Evolutionary conservation across 805 yeast species (phyloP), one percentile per base, ranked within the genome.

Genomic region (Saturnispora diversa): DNA sequence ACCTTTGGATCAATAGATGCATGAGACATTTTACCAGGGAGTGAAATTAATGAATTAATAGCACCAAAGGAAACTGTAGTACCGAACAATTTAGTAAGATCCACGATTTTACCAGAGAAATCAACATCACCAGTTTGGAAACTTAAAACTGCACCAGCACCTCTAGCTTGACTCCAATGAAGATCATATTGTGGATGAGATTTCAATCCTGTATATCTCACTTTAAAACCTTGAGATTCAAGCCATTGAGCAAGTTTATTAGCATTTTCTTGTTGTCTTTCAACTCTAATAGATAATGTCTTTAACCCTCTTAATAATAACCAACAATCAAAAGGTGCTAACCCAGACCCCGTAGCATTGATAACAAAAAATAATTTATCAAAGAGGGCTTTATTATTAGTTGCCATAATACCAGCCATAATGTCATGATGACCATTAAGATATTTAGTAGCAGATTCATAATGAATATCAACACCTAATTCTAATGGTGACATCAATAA

Each of bases 21-120:
- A 57, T 88, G 97, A 6, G 95, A 84, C 97, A 88, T 88, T 60
- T 75, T 75, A 61, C 97, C 85, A 12, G 97, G 97, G 79, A 88
- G 74, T 29, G 95, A 85, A 43, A 88, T 85, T 56, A 88, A 70
- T 13, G 95, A 84, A 66, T 86, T 85, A 45, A 90, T 95, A 59
- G 95, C 83, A 17, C 97, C 97, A 63, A 88, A 88, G 9, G 94
- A 83, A 7, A 88, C 97, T 6, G 95, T 84, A 48, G 88, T 85
- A 29, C 88, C 85, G 66, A 82, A 88, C 29, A 90, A 67, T 42
- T 79, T 75, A 17, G 90, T 77, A 34, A 71, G 66, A 50, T 84
- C 90, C 20, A 87, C 87, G 45, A 88, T 77, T 42, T 71, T 69
- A 56, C 82, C 87, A 28, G 83, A 73, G 35, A 73, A 64, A 39